Base-by-base conservation (phyloP, 1,284 basidiomycete genomes). In the Cryptococcus sp. region DNA sequence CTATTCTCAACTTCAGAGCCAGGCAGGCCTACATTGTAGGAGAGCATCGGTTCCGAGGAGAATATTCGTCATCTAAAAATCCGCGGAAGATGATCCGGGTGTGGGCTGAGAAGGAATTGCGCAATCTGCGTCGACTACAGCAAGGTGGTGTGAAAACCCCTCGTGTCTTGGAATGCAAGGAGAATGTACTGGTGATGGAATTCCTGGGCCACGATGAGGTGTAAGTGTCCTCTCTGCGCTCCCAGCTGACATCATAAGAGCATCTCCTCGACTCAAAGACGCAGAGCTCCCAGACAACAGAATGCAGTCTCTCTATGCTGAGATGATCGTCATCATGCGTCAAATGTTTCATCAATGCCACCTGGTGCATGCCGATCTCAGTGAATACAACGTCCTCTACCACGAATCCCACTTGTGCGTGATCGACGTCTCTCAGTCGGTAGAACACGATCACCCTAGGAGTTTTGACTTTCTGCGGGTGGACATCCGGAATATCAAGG, bases 101-200 rank as follows among this genome's bases (percentile, higher is more conserved):
- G 5, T 99, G 96, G 96, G 96, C 96, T 0, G 96, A 98, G 76
- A 99, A 99, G 78, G 96, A 99, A 76, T 88, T 97, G 85, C 84
- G 96, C 15, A 99, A 99, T 70, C 78, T 99, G 60, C 88, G 89
- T 69, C 83, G 96, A 8, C 79, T 99, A 47, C 81, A 84, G 7
- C 78, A 85, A 32, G 90, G 90, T 5, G 93, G 89, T 0, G 83
- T 99, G 48, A 81, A 84, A 33, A 90, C 89, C 60, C 96, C 96
- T 0, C 85, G 88, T 48, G 90, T 93, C 1, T 74, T 96, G 32
- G 96, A 98, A 74, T 89, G 97, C 30, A 83, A 94, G 52, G 94
- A 98, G 73, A 98, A 99, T 68, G 91, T 99, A 0, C 82, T 99
- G 15, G 92, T 96, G 10, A 98, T 98, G 95, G 83, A 84, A 52